Evolutionary conservation across 257 asterid genomes (phyloP).

Genomic region (Solanum lignicaule): DNA sequence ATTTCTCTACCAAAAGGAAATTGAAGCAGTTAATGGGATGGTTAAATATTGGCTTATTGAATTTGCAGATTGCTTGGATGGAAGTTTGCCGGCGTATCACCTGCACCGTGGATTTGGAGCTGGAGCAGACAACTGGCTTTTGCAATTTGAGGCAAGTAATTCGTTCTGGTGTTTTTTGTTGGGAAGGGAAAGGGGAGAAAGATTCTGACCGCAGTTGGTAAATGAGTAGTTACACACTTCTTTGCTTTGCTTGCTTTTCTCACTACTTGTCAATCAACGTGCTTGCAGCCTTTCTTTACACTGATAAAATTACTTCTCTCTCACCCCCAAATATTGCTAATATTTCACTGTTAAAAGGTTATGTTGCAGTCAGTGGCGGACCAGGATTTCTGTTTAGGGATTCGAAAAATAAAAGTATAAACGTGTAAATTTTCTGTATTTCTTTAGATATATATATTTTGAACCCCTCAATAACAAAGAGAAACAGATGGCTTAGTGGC

Average conservation of each 20-base stretch:
- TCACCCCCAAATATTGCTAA: background rate
- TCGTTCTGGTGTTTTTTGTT: background rate
- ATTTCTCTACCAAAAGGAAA: background rate
- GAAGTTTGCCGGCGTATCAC: slow-evolving; percentile 92
- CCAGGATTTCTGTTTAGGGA: no score
- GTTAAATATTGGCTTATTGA: background rate
- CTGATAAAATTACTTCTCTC: background rate
- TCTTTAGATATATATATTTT: no score
- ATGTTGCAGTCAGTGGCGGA: no score
- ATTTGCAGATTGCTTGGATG: slow-evolving; percentile 81
- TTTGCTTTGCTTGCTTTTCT: background rate
- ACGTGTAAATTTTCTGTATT: no score
- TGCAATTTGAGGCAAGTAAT: slow-evolving; percentile 79
- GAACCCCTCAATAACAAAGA: no score
- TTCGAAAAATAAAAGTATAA: no score
- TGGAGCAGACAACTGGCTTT: slow-evolving; percentile 76
- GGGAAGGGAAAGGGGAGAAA: slow-evolving; percentile 13
- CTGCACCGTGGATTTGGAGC: slow-evolving; percentile 83
- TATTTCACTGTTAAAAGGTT: no score
- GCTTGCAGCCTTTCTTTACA: background rate
- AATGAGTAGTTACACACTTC: background rate
- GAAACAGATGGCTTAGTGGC: no score
- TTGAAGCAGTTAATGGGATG: background rate
- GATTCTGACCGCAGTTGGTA: background rate
- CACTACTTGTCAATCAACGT: background rate